Conservation (phyloP, 345 rosid genomes). For the Corchorus capsularis region DNA sequence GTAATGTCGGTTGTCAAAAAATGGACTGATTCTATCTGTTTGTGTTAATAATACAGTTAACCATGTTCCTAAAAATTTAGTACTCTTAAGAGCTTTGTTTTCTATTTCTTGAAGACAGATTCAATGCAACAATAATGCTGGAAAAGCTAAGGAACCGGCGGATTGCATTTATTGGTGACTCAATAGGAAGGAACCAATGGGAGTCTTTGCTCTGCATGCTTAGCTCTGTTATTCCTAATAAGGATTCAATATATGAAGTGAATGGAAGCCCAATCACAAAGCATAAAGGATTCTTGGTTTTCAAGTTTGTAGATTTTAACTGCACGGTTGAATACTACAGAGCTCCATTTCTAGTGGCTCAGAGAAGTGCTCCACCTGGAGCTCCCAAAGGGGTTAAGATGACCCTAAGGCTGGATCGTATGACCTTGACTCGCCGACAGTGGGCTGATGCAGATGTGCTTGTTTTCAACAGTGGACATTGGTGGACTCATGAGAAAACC, state of each 20-base stretch:
- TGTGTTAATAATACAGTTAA: not conserved
- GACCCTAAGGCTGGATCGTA: conserved; percentile 61
- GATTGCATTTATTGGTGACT: conserved; percentile 82
- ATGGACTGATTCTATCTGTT: not conserved
- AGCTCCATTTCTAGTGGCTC: conserved; percentile 72
- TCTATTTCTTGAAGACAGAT: conserved; percentile 44
- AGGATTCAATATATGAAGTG: conserved; percentile 64
- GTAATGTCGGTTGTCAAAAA: not conserved
- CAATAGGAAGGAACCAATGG: conserved; percentile 95
- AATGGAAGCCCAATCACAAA: conserved; percentile 82
- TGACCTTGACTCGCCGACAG: conserved; percentile 61
- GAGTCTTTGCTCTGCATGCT: conserved; percentile 90
- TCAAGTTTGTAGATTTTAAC: conserved; percentile 71
- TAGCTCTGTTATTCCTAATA: conserved; percentile 55
- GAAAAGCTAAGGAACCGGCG: conserved; percentile 64
- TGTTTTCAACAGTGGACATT: conserved; percentile 81
- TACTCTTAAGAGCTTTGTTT: not conserved
- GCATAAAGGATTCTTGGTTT: conserved; percentile 77
- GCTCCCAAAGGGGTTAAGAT: conserved; percentile 56
- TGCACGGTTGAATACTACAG: conserved; percentile 87
- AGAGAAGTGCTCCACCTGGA: conserved; percentile 57
- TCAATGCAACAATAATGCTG: conserved; percentile 65
- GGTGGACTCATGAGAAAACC: conserved; percentile 92
- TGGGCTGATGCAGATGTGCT: conserved; percentile 80
- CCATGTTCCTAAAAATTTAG: not conserved